Evolutionary conservation across 495 filamentous ascomycete species (phyloP).

Genomic region (Trichoderma orchidacearum): DNA sequence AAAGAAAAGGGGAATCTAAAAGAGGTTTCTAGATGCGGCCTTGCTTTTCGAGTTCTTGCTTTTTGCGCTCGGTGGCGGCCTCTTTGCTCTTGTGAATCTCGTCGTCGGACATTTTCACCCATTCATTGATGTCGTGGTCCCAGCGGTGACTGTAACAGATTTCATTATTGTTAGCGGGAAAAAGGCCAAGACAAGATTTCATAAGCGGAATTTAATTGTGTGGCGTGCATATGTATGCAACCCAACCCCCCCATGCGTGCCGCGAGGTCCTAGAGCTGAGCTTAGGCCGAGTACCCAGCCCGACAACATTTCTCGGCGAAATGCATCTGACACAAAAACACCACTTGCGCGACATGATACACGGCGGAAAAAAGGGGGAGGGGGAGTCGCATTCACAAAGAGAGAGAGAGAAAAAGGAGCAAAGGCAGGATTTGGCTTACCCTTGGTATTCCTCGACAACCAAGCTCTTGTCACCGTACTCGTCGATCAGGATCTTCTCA

Average conservation of each 20-base stretch:
- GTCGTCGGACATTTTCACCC: constrained; percentile 26
- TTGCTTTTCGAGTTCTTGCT: not conserved
- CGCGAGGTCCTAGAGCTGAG: too few species aligned
- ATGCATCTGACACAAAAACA: too few species aligned
- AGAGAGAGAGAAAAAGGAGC: not conserved
- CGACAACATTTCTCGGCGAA: too few species aligned
- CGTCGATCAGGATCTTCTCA: constrained; percentile 53
- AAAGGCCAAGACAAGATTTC: not conserved
- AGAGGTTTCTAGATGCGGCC: not conserved
- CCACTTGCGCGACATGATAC: too few species aligned
- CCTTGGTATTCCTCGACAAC: constrained; percentile 48
- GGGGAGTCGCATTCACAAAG: not conserved
- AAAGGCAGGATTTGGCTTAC: constrained; percentile 24
- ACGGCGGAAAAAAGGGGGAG: not conserved
- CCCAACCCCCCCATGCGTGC: too few species aligned
- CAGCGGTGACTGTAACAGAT: constrained; percentile 26
- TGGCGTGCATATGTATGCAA: too few species aligned
- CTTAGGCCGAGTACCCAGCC: too few species aligned
- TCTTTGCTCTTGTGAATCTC: not conserved
- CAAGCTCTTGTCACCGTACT: constrained; percentile 59
- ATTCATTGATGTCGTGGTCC: constrained; percentile 29
- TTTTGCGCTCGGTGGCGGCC: not conserved
- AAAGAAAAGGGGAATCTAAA: not conserved
- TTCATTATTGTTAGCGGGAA: not conserved
- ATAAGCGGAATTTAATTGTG: not conserved